Percentiles rank a stretch among this genome's conserved stretches.
phyloP scores from a whole-genome alignment of 2,329 filamentous ascomycete genomes.

The Pseudocercospora vitis region DNA sequence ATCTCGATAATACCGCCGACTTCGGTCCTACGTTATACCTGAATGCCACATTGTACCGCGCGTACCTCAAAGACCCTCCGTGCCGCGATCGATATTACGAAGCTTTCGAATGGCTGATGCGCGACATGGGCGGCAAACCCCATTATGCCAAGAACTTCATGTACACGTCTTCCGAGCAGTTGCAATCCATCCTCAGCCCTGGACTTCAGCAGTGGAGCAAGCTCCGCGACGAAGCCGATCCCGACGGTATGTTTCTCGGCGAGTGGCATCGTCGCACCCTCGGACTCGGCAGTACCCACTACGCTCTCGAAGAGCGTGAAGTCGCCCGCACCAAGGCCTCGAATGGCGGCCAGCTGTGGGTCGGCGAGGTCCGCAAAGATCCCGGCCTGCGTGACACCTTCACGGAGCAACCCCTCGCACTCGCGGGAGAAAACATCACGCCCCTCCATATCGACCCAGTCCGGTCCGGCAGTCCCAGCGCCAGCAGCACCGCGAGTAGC shows the following conservation, averaged over 20 bases:
- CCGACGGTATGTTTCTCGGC: conserved; percentile 83
- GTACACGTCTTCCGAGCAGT: conserved; percentile 57
- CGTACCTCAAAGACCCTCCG: conserved; percentile 75
- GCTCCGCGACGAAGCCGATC: conserved; percentile 70
- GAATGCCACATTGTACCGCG: conserved; percentile 85
- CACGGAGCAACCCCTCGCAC: conserved; percentile 31
- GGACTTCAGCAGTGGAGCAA: conserved; percentile 65
- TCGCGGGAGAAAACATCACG: conserved; percentile 3
- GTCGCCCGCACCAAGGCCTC: conserved; percentile 36
- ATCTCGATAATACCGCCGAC: conserved; percentile 69
- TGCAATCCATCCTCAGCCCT: conserved; percentile 68
- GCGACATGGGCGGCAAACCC: conserved; percentile 74
- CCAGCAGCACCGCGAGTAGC: conserved; percentile 39
- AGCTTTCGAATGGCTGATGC: conserved; percentile 89
- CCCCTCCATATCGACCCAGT: conserved; percentile 9
- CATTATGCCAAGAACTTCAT: conserved; percentile 95
- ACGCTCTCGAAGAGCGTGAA: conserved; percentile 49
- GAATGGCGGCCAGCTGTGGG: conserved; percentile 47
- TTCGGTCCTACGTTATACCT: conserved; percentile 79
- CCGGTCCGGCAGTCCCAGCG: conserved; percentile 24
- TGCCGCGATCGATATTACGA: conserved; percentile 77
- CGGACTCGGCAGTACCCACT: conserved; percentile 39
- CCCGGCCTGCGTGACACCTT: conserved; percentile 34
- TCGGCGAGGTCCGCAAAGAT: conserved; percentile 28
- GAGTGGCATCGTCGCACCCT: conserved; percentile 82